phyloP scores from a whole-genome alignment of 1,284 basidiomycete species.

The Abortiporus biennis region DNA sequence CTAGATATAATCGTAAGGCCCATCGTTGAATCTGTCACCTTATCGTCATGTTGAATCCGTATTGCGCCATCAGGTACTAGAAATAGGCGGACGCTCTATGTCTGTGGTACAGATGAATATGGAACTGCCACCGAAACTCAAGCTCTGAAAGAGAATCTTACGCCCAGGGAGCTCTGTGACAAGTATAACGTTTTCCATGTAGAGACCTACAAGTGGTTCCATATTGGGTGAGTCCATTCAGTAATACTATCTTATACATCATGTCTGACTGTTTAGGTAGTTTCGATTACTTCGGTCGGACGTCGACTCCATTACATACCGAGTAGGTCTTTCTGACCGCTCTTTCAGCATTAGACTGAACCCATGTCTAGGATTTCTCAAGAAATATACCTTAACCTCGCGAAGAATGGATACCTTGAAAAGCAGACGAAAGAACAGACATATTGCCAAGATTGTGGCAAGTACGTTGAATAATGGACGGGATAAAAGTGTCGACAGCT shows the following conservation, averaged over 20 bases:
- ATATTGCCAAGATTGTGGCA: slow-evolving; percentile 86
- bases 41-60: slow-evolving; percentile 1
- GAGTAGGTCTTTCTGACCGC: slow-evolving; percentile 45
- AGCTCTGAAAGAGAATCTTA: slow-evolving; percentile 89
- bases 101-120: slow-evolving; percentile 99
- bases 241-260: slow-evolving; percentile 4
- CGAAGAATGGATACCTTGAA: slow-evolving; percentile 70
- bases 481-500: neutral
- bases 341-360: neutral
- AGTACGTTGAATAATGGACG: slow-evolving; percentile 46
- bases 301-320: slow-evolving; percentile 87
- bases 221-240: slow-evolving; percentile 53
- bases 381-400: slow-evolving; percentile 80
- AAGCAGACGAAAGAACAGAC: slow-evolving; percentile 88
- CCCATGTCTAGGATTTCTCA: slow-evolving; percentile 70
- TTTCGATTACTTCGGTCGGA: slow-evolving; percentile 97
- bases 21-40: too few relatives aligned
- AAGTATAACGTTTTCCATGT: slow-evolving; percentile 90
- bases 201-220: slow-evolving; percentile 95
- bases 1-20: slow-evolving; percentile 65
- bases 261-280: slow-evolving; percentile 35
- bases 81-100: slow-evolving; percentile 72
- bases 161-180: slow-evolving; percentile 86
- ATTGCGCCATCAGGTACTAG: slow-evolving; percentile 48
- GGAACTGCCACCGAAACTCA: slow-evolving; percentile 98